A percentile compares a stretch with the other conserved stretches of the same genome.
Evolutionary conservation across 1,284 basidiomycete genomes (phyloP).

Genomic region (Anthracocystis setariae): DNA sequence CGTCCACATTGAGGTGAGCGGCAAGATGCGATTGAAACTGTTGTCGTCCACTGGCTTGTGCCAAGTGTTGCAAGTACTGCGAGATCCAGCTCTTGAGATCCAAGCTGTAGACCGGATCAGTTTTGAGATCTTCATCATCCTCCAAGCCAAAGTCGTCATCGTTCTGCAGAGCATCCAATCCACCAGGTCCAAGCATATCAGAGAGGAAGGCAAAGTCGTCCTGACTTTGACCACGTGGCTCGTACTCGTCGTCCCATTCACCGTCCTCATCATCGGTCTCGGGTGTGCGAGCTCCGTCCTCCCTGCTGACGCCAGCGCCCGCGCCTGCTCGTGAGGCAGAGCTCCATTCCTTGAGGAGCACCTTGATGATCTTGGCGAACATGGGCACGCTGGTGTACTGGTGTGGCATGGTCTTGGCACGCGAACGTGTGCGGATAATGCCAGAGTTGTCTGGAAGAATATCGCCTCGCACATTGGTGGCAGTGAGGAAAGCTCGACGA

Average conservation of each 20-base stretch:
- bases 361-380: slow-evolving; percentile 88
- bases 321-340: slow-evolving; percentile 62
- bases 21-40: slow-evolving; percentile 27
- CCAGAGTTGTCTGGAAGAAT: slow-evolving; percentile 72
- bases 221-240: slow-evolving; percentile 69
- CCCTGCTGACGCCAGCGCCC: slow-evolving; percentile 12
- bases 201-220: slow-evolving; percentile 70
- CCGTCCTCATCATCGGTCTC: slow-evolving; percentile 58
- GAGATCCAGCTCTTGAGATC: slow-evolving; percentile 74
- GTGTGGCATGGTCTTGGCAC: slow-evolving; percentile 75
- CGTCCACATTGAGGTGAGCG: slow-evolving; percentile 32
- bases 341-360: slow-evolving; percentile 84
- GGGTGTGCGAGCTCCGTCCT: slow-evolving; percentile 35
- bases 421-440: slow-evolving; percentile 91
- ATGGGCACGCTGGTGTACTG: slow-evolving; percentile 87
- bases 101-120: slow-evolving; percentile 86
- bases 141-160: slow-evolving; percentile 73
- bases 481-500: slow-evolving; percentile 75
- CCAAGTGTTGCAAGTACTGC: slow-evolving; percentile 28
- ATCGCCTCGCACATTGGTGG: slow-evolving; percentile 87
- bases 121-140: slow-evolving; percentile 78
- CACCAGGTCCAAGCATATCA: slow-evolving; percentile 72
- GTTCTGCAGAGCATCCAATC: slow-evolving; percentile 72
- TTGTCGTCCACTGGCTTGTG: slow-evolving; percentile 18
- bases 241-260: slow-evolving; percentile 61